A percentile compares a stretch with the other conserved stretches of the same genome.
Conservation (phyloP, 495 filamentous ascomycete species). For the Poronia punctata region DNA sequence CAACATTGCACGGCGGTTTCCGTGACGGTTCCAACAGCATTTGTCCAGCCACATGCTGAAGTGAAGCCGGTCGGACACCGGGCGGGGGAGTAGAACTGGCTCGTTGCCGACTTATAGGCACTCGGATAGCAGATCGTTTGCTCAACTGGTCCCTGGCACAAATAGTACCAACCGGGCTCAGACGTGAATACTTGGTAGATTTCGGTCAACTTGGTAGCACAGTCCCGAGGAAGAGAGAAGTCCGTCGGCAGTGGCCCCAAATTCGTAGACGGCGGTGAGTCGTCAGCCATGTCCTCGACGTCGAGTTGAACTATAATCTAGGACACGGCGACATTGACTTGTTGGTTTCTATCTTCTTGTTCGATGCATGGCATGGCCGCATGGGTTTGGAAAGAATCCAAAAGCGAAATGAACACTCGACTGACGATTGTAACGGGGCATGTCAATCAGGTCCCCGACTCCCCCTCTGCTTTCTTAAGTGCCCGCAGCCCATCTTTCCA, state of each 20-base stretch:
- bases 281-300: no score
- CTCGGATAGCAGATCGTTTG: slow-evolving; percentile 8
- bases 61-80: slow-evolving; percentile 7
- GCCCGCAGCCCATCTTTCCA: no score
- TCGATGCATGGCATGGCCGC: no score
- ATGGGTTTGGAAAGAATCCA: no score
- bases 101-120: not conserved
- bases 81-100: slow-evolving; percentile 5
- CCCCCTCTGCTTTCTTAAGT: no score
- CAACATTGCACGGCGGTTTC: slow-evolving; percentile 6
- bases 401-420: no score
- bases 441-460: no score
- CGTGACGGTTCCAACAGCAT: not conserved
- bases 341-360: no score
- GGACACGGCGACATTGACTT: no score
- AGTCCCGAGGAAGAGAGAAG: not conserved
- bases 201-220: not conserved
- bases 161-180: not conserved
- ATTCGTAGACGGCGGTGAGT: slow-evolving; percentile 6
- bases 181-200: slow-evolving; percentile 4
- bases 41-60: not conserved
- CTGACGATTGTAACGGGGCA: no score
- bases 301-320: no score
- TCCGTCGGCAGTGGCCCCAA: slow-evolving; percentile 1
- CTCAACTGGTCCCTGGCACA: slow-evolving; percentile 4